Evolutionary conservation across 2,329 filamentous ascomycete species (phyloP), one percentile per base, ranked within the genome.

Genomic region (Fusarium sp.): DNA sequence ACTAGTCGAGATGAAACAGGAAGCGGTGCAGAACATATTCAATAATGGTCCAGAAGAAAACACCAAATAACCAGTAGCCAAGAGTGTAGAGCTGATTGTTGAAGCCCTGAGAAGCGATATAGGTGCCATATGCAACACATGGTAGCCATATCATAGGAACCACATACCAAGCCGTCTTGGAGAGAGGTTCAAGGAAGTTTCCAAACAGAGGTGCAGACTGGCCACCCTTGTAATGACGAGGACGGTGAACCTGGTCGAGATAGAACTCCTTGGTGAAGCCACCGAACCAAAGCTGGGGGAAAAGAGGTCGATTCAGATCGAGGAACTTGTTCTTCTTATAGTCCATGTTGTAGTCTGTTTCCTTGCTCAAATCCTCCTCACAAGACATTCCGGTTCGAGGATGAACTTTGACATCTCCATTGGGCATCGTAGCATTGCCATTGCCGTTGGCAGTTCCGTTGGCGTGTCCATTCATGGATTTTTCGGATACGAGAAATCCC

Each of bases 161-260:
- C 44, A 97, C 79, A 89, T 91, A 99, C 96, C 96, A 99, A 2
- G 96, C 88, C 4, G 96, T 99, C 85, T 94, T 92, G 79, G 91
- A 94, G 62, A 99, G 83, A n/a, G 96, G 96, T 82, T 99, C 96
- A n/a, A 99, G 84, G 79, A 99, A 97, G 82, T 99, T 98, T 63
- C 96, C 96, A 80, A 99, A 99, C 26, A 99, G 82, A 20, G 96
- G 96, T 37, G 96, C 96, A 8, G 94, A 97, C 66, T 89, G 89
- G 61, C 96, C 96, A 70, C 95, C 95, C 78, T 90, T 97, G 85
- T 98, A 99, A 80, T 99, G 95, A 62, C 96, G 90, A 18, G 96
- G 96, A 44, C 96, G 91, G 78, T 99, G 96, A 53, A 99, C 92
- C 79, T 99, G 96, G 72, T 97, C 91, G 26, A 99, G 86, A 77